Evolutionary conservation across 805 yeast genomes (phyloP).

Genomic region (Teunomyces atbi): DNA sequence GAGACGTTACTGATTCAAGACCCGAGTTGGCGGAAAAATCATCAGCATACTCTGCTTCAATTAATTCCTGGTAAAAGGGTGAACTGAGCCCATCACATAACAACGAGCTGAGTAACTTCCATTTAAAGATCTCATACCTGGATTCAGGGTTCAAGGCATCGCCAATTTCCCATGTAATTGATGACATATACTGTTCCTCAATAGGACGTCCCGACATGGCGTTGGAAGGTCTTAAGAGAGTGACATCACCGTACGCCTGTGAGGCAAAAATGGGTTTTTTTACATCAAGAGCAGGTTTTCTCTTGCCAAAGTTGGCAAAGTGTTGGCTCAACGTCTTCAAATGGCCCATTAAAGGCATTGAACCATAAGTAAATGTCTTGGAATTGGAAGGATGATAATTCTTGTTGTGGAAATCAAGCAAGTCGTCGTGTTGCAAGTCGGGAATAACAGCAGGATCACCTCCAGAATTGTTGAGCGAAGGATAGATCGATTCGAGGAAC

Average conservation of each 20-base stretch:
- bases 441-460: conserved; percentile 90
- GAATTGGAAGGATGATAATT: conserved; percentile 92
- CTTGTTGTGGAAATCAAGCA: conserved; percentile 68
- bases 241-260: conserved; percentile 13
- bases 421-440: conserved; percentile 66
- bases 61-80: conserved; percentile 79
- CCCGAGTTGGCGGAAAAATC: conserved; percentile 90
- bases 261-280: conserved; percentile 46
- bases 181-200: conserved; percentile 73
- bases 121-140: conserved; percentile 64
- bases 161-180: conserved; percentile 88
- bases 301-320: conserved; percentile 51
- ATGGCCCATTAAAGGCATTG: conserved; percentile 61
- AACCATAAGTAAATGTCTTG: conserved; percentile 84
- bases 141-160: conserved; percentile 52
- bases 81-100: conserved; percentile 91
- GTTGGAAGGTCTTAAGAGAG: conserved; percentile 74
- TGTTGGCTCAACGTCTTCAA: conserved; percentile 53
- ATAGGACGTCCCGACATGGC: conserved; percentile 49
- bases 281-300: conserved; percentile 32
- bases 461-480: conserved; percentile 84
- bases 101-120: conserved; percentile 68
- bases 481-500: conserved; percentile 80
- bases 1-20: conserved; percentile 74
- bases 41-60: conserved; percentile 80